Evolutionary conservation across 352 stramenopile species (phyloP), one percentile per base, ranked within the genome.

Genomic region (Phytopythium ostracodes): DNA sequence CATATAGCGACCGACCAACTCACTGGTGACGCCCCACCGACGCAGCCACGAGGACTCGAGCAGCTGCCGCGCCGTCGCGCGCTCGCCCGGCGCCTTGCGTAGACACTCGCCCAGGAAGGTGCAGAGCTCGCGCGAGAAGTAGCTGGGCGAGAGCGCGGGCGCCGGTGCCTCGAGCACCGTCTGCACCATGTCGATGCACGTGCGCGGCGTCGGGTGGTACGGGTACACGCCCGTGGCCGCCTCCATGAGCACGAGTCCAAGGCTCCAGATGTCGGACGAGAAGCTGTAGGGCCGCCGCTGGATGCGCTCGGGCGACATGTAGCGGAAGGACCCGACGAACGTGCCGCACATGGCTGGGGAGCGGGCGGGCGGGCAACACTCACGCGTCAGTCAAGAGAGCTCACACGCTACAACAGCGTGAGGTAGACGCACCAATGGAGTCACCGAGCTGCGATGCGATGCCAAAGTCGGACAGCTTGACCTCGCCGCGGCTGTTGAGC

Each of bases 401-500:
- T n/a, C n/a, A n/a, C n/a, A n/a, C n/a, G n/a, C n/a, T n/a, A n/a
- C 31, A 49, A 40, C 18, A 38, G 22, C 46, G 31, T 15, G 15
- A 67, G 17, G 31, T 35, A n/a, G 14, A 68, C 64, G 1, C 43
- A 92, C 82, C 81, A 51, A 92, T 89, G n/a, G 86, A 96, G 66
- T 87, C 96, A 60, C 85, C 67, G 64, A 95, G 67, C 71, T 97
- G 89, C 6, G 70, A 91, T 31, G 82, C 91, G 64, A 98, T 98
- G 42, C 96, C 97, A 88, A 99, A 98, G 75, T 99, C 97, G 42
- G 92, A 98, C 54, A 99, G 80, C 73, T 99, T 99, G 59, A 98
- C 92, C 56, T 88, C 71, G 18, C 96, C 96, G 22, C 87, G 73
- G 25, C 74, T 85, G 68, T 98, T 95, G 42, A 99, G 67, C 50